phyloP scores from a whole-genome alignment of 2,329 filamentous ascomycete genomes.

The Pochonia chlamydosporia region DNA sequence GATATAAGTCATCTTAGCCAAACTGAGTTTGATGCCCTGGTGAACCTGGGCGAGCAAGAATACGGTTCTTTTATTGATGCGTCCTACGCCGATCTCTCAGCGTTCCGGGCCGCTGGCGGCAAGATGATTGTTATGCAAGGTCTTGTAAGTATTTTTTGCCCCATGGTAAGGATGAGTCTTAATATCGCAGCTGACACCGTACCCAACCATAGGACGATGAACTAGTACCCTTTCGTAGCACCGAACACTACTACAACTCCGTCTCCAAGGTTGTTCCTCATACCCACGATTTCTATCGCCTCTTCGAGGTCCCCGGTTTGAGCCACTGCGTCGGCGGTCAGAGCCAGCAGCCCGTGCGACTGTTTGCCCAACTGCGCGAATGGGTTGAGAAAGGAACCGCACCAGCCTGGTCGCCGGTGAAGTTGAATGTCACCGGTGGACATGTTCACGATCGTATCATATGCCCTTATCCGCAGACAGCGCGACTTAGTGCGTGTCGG shows the following conservation, averaged over 20 bases:
- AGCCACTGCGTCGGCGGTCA: background rate
- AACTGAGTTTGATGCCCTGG: background rate
- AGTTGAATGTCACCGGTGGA: background rate
- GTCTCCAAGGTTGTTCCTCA: background rate
- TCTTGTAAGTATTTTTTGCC: conserved; percentile 7
- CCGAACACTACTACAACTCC: background rate
- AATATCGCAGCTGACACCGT: too few species aligned
- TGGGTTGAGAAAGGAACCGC: background rate
- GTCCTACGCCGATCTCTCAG: conserved; percentile 19
- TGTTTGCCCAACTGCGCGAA: background rate
- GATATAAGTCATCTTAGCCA: background rate
- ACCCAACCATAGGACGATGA: too few species aligned
- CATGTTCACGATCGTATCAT: background rate
- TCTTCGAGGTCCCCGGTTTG: background rate
- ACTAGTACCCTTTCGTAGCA: background rate
- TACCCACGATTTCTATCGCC: background rate
- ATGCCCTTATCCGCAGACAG: background rate
- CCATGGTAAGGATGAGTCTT: background rate
- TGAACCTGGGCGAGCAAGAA: background rate
- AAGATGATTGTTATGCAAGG: conserved; percentile 37
- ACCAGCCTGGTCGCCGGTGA: background rate
- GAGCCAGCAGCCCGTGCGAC: background rate
- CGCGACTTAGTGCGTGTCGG: too few species aligned
- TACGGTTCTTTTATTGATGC: conserved; percentile 13
- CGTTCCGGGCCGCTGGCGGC: conserved; percentile 25